Conservation (phyloP, 192 early-diverging fungal species). For the Coemansia sp. region DNA sequence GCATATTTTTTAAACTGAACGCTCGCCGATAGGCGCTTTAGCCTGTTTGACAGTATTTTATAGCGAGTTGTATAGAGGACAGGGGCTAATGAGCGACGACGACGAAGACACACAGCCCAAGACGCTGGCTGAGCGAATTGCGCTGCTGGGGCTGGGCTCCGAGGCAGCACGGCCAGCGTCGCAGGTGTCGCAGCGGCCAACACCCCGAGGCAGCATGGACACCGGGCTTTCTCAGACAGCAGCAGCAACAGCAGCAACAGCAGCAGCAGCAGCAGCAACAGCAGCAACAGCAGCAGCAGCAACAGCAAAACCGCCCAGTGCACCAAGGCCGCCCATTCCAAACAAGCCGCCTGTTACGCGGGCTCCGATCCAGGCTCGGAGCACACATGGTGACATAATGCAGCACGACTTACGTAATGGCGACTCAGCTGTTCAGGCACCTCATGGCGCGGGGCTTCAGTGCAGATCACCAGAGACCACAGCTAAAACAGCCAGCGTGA, state of each 20-base stretch:
- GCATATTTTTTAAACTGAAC: too few relatives aligned
- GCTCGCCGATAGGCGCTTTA: constrained; percentile 1
- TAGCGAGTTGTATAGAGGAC: too few relatives aligned
- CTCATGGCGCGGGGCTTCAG: neutral
- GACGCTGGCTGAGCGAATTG: constrained; percentile 54
- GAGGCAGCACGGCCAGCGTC: constrained; percentile 21
- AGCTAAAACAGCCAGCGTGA: constrained; percentile 17
- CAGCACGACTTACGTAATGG: constrained; percentile 6
- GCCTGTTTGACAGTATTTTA: constrained; percentile 1
- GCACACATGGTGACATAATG: neutral
- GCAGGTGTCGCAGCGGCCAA: constrained; percentile 9
- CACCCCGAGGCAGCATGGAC: neutral
- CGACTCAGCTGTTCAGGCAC: constrained; percentile 27
- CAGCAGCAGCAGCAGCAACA: neutral
- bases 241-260: neutral
- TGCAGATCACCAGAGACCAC: neutral
- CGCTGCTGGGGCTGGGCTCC: constrained; percentile 37
- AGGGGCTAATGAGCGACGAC: constrained; percentile 34
- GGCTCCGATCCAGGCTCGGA: constrained; percentile 4
- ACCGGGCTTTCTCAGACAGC: neutral
- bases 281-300: neutral
- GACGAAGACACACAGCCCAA: constrained; percentile 42
- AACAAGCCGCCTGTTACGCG: constrained; percentile 13
- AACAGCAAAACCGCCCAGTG: neutral
- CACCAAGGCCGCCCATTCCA: constrained; percentile 17